Evolutionary conservation across 306 rosid genomes (phyloP).

Genomic region (Coriaria nepalensis): DNA sequence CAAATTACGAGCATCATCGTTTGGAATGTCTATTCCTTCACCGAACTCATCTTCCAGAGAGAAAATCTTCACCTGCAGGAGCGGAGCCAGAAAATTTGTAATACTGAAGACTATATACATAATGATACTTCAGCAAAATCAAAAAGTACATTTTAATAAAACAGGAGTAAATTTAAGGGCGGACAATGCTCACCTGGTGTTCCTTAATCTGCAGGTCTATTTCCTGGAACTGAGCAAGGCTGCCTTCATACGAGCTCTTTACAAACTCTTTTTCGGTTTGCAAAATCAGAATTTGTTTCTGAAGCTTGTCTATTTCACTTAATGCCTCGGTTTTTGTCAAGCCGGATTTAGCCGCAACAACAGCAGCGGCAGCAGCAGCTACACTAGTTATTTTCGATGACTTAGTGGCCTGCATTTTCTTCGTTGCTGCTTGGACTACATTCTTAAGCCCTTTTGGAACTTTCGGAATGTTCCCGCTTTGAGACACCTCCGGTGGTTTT

Average conservation of each 20-base stretch:
- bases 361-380: too few species aligned
- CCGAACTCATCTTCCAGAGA: slow-evolving; percentile 79
- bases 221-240: slow-evolving; percentile 52
- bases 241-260: slow-evolving; percentile 63
- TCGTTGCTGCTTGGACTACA: slow-evolving; percentile 30
- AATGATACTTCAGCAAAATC: too few species aligned
- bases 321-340: slow-evolving; percentile 58
- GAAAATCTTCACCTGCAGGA: slow-evolving; percentile 54
- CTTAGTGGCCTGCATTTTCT: slow-evolving; percentile 30
- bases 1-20: slow-evolving; percentile 70
- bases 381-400: slow-evolving; percentile 4
- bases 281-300: slow-evolving; percentile 63
- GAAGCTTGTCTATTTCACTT: slow-evolving; percentile 58
- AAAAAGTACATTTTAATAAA: too few species aligned
- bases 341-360: slow-evolving; percentile 46
- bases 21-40: slow-evolving; percentile 64
- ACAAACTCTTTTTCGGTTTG: slow-evolving; percentile 90
- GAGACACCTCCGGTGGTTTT: slow-evolving; percentile 32
- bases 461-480: slow-evolving; percentile 27
- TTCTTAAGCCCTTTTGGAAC: slow-evolving; percentile 54
- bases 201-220: slow-evolving; percentile 59
- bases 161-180: too few species aligned
- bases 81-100: too few species aligned
- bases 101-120: too few species aligned
- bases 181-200: too few species aligned